phyloP scores from a whole-genome alignment of 2,329 filamentous ascomycete species.

The Spiromastix sp. region DNA sequence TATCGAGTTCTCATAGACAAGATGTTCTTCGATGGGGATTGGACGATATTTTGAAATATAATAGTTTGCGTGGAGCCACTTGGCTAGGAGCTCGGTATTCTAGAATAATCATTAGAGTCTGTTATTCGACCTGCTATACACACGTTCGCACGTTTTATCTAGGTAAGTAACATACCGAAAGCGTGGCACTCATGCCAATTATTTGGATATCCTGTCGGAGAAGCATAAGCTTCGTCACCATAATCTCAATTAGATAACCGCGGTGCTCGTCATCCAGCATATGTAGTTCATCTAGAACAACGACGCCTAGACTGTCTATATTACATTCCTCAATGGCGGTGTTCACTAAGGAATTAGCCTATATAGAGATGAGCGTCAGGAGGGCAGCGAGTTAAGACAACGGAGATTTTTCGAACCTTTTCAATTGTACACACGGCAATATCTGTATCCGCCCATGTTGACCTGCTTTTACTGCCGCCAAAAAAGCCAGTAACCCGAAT shows the following conservation, averaged over 20 bases:
- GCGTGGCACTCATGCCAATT: slow-evolving; percentile 69
- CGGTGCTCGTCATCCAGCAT: slow-evolving; percentile 70
- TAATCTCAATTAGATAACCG: slow-evolving; percentile 64
- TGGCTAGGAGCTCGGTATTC: slow-evolving; percentile 60
- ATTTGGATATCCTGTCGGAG: slow-evolving; percentile 59
- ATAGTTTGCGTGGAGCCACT: slow-evolving; percentile 60
- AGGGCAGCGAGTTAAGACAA: background rate
- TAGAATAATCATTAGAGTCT: slow-evolving; percentile 21
- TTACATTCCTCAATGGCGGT: slow-evolving; percentile 60
- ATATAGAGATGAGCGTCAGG: background rate
- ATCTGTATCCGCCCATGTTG: slow-evolving; percentile 64
- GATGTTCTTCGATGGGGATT: slow-evolving; percentile 63
- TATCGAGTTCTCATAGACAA: slow-evolving; percentile 60
- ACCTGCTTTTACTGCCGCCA: slow-evolving; percentile 57
- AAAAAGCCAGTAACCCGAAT: slow-evolving; percentile 64
- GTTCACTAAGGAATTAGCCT: slow-evolving; percentile 68
- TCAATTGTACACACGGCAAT: slow-evolving; percentile 72
- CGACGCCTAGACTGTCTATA: slow-evolving; percentile 51
- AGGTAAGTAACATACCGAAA: slow-evolving; percentile 44
- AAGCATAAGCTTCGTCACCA: slow-evolving; percentile 62
- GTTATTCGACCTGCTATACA: background rate
- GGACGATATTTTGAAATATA: slow-evolving; percentile 65
- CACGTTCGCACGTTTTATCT: too few species aligned
- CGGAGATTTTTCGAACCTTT: slow-evolving; percentile 43
- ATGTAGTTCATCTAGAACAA: slow-evolving; percentile 70